Conservation (phyloP, 2,329 filamentous ascomycete genomes). For the Microdochium trichocladiopsis region DNA sequence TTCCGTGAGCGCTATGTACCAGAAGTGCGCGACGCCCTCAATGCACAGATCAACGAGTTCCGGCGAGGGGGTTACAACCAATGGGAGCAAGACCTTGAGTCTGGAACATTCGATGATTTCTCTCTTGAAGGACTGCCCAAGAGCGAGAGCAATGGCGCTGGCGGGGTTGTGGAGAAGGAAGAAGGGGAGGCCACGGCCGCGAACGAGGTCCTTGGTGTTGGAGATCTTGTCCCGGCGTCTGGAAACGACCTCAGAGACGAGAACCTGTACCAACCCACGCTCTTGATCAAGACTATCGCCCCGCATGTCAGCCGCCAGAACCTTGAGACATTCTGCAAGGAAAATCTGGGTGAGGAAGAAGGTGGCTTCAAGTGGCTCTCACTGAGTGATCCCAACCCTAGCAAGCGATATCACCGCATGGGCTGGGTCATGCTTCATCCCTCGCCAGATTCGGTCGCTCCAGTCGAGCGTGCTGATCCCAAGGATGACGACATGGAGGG, state of each 20-base stretch:
- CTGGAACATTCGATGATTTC: slow-evolving; percentile 87
- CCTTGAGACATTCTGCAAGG: slow-evolving; percentile 88
- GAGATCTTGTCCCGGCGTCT: slow-evolving; percentile 77
- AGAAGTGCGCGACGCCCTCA: slow-evolving; percentile 70
- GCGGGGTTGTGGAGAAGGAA: slow-evolving; percentile 84
- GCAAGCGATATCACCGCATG: slow-evolving; percentile 95
- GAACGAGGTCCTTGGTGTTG: slow-evolving; percentile 87
- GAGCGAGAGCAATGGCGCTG: slow-evolving; percentile 80
- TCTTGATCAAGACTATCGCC: slow-evolving; percentile 96
- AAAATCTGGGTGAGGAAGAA: slow-evolving; percentile 83
- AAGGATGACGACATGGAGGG: slow-evolving; percentile 60
- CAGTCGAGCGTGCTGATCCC: slow-evolving; percentile 65
- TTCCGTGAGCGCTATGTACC: slow-evolving; percentile 92
- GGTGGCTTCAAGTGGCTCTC: slow-evolving; percentile 95
- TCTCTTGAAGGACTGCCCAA: slow-evolving; percentile 92
- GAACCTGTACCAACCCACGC: slow-evolving; percentile 77
- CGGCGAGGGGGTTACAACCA: slow-evolving; percentile 72
- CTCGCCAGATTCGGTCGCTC: slow-evolving; percentile 56
- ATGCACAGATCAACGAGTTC: slow-evolving; percentile 69
- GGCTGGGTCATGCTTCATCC: slow-evolving; percentile 97
- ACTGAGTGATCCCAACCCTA: slow-evolving; percentile 91
- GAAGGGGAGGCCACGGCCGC: slow-evolving; percentile 89
- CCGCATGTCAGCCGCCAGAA: slow-evolving; percentile 92
- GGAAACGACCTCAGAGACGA: slow-evolving; percentile 88
- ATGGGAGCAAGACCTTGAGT: slow-evolving; percentile 83